Evolutionary conservation across 805 yeast species (phyloP), one percentile per base, ranked within the genome.

Genomic region (Clavispora carvajalis): DNA sequence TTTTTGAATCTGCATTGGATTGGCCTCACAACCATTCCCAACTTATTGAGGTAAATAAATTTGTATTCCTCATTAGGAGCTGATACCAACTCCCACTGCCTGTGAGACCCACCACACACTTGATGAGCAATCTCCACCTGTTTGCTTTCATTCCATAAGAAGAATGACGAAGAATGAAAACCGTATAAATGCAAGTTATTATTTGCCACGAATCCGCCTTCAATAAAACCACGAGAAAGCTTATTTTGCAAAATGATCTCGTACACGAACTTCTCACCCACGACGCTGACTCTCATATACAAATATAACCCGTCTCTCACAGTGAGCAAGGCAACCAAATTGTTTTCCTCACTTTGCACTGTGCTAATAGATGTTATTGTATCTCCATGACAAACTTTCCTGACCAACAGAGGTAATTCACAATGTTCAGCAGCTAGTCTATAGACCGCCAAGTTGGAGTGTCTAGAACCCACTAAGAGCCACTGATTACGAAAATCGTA

Each of bases 71-170:
- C 18, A 31, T 30, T 38, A n/a, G 28, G 35, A 22, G 37, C 39
- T 12, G 29, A 38, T 39, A 62, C 54, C 19, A 85, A 63, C 24
- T 73, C 71, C 96, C 97, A 93, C 44, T 78, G 76, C 44, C 98
- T 72, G 57, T 90, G 96, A 3, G 93, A 77, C 2, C 98, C 98
- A 21, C 98, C 98, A 60, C 98, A 93, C 11, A 72, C 60, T 46
- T 80, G 87, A 42, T 80, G 75, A 36, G 76, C 67, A 2, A 87
- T 57, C 57, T 89, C 96, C 38, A 72, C 69, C 49, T 85, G 89
- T 33, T 73, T 67, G 1, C 89, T 77, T 53, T 87, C 95, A 58
- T 90, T 87, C 81, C 88, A 88, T 17, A 87, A 60, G 52, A 82
- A 84, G 54, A 91, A 89, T 37, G 73, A 65, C 37, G 82, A 82